A percentile compares a stretch with the other conserved stretches of the same genome.
Evolutionary conservation across 352 stramenopile species (phyloP).

Genomic region (Globisporangium parvum): DNA sequence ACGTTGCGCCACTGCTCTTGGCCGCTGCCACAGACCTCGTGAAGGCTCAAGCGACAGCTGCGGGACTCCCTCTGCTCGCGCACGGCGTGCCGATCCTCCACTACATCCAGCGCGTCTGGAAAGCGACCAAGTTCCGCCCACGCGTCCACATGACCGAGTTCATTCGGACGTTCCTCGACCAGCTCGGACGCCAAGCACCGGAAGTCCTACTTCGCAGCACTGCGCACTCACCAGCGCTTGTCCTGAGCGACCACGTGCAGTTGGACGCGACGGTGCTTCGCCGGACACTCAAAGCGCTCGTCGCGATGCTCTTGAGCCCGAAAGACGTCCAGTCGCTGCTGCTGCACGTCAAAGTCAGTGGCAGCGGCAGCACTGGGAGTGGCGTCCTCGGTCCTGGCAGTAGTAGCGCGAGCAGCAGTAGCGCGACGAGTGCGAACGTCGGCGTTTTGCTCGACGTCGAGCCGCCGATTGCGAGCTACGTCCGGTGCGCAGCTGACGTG

Average conservation of each 20-base stretch:
- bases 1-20: constrained; percentile 38
- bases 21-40: constrained; percentile 48
- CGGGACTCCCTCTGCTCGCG: constrained; percentile 34
- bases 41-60: constrained; percentile 31
- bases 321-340: constrained; percentile 45
- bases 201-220: constrained; percentile 11
- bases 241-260: constrained; percentile 12
- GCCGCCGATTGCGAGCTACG: constrained; percentile 32
- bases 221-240: background rate
- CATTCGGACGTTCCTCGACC: constrained; percentile 47
- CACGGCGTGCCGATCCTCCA: constrained; percentile 40
- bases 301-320: constrained; percentile 29
- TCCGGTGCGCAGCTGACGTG: constrained; percentile 46
- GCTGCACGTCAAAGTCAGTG: constrained; percentile 19
- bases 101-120: constrained; percentile 62
- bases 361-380: background rate
- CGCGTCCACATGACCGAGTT: constrained; percentile 42
- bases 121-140: constrained; percentile 25
- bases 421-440: background rate
- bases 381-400: constrained; percentile 1
- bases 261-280: constrained; percentile 30
- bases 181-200: constrained; percentile 44
- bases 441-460: constrained; percentile 27
- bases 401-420: constrained; percentile 1
- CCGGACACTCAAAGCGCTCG: constrained; percentile 34